Base-by-base conservation (phyloP, 108 stramenopile species). In the Cyclotella sp. region DNA sequence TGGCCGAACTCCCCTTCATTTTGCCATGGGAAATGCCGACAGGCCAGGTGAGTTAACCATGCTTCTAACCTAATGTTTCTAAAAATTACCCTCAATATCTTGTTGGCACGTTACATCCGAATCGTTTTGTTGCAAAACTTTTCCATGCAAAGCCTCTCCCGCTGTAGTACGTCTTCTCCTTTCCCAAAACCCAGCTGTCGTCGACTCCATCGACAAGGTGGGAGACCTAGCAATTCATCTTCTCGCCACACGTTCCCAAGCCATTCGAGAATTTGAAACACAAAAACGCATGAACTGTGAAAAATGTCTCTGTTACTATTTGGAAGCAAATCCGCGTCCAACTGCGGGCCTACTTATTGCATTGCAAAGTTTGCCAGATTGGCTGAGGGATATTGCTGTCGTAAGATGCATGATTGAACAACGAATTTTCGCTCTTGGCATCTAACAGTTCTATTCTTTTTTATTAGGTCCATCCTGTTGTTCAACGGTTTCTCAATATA, bases 311-410 rank as follows among this genome's bases (percentile, higher is more conserved):
- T 64, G 83, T 14, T 78, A 77, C 30, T 83, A 91, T 47, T 54
- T 94, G 12, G 68, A 70, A 49, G 90, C 90, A n/a, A 70, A 91
- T 49, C 91, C 93, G 0, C 59, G 73, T 26, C 88, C 93, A 1
- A 92, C 86, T 12, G 88, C 90, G 3, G 87, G 91, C 59, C 87
- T 94, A 64, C 86, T 94, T n/a, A 88, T 86, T 39, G 88, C 91
- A 12, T 66, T 94, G 45, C 93, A 92, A 61, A 72, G 70, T 9
- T 70, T 94, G 46, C 93, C 93, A 16, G 75, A 77, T 21, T 89
- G 84, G 82, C 61, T 94, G 34, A 66, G 63, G 22, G 93, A 94
- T 46, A 16, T 55, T 49, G 91, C 93, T 0, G 91, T 92, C 14
- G 68, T 91, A 15, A 78, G n/a, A n/a, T n/a, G n/a, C n/a, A n/a